phyloP scores from a whole-genome alignment of 208 protist species.

The Tritrichomonas musculus region DNA sequence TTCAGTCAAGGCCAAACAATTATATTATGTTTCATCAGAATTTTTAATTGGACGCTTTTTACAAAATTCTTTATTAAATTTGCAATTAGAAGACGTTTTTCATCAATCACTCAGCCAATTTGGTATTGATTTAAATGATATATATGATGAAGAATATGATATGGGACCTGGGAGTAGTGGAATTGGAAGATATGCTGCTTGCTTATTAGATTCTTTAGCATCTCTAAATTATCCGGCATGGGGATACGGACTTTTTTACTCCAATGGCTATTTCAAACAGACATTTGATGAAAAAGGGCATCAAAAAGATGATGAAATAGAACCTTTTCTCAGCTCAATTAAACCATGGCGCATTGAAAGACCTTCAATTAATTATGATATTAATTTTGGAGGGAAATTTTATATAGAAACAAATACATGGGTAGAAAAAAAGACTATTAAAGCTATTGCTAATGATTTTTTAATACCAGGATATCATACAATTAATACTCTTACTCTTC shows the following conservation, averaged over 20 bases:
- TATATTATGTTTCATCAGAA: background rate
- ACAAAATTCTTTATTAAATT: background rate
- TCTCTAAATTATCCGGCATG: background rate
- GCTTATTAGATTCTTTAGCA: background rate
- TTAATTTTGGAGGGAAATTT: background rate
- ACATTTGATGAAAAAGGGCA: background rate
- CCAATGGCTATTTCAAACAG: background rate
- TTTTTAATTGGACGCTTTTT: background rate
- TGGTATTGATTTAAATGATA: background rate
- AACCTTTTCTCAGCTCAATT: background rate
- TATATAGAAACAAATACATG: too few relatives aligned
- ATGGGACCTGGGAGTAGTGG: background rate
- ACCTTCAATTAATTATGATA: background rate
- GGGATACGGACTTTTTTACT: background rate
- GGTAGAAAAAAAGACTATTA: background rate
- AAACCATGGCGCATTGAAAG: background rate
- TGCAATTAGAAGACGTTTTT: background rate
- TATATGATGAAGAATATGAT: background rate
- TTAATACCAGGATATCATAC: background rate
- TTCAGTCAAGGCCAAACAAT: constrained; percentile 38
- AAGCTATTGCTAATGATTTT: background rate
- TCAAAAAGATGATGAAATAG: background rate
- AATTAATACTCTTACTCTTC: background rate
- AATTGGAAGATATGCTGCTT: background rate
- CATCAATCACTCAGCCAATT: background rate